These are phyloP conservation scores for Ensete glaucum DNA, from an alignment of 176 grass and related monocot genomes.

Conservation along the genomic window DNA sequence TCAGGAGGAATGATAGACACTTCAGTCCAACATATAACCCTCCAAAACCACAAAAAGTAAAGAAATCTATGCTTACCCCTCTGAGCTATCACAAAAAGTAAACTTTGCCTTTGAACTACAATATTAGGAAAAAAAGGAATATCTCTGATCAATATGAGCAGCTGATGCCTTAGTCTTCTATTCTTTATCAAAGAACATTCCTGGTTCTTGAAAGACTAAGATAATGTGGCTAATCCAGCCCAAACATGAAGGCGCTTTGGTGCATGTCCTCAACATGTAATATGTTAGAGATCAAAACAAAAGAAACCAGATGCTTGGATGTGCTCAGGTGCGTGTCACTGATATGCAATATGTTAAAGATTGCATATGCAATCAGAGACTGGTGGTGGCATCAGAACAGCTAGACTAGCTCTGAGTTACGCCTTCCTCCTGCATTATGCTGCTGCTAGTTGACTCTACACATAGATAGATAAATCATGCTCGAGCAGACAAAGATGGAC, in stretches of 20 bases:
- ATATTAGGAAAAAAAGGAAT: background rate
- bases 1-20: slow-evolving; percentile 10
- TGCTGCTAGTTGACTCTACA: background rate
- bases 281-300: background rate
- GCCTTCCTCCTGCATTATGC: background rate
- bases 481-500: background rate
- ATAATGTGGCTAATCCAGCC: background rate
- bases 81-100: background rate
- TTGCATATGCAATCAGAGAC: background rate
- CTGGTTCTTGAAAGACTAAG: background rate
- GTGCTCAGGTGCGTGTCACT: no score
- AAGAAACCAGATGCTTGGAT: no score
- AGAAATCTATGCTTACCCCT: background rate
- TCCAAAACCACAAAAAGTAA: background rate
- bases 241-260: background rate
- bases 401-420: background rate
- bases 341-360: no score
- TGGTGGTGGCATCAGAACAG: background rate
- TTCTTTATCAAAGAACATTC: background rate
- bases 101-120: background rate
- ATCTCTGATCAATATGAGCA: background rate
- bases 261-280: background rate
- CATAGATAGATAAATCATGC: background rate
- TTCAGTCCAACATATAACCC: background rate
- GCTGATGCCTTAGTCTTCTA: background rate